A percentile compares a stretch with the other conserved stretches of the same genome.
Evolutionary conservation across 2,329 filamentous ascomycete species (phyloP).

Genomic region (Zymoseptoria tritici): DNA sequence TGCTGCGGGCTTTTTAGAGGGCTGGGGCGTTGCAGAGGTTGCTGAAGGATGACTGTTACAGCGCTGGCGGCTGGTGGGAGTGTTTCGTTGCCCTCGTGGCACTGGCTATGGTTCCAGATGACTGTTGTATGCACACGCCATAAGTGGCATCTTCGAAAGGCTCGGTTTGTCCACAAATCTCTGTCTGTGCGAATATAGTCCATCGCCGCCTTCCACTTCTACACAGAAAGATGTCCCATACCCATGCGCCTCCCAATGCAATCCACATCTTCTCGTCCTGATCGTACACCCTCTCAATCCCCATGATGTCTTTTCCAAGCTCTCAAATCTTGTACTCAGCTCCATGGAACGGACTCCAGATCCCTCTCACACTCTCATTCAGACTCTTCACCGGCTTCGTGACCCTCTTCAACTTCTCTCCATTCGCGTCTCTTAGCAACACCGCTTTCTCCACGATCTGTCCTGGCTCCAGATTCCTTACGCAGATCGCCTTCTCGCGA

Average conservation of each 20-base stretch:
- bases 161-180: background rate
- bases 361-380: constrained; percentile 58
- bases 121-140: background rate
- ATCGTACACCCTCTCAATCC: background rate
- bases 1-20: background rate
- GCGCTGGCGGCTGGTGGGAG: background rate
- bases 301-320: background rate
- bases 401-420: constrained; percentile 60
- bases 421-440: constrained; percentile 64
- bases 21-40: background rate
- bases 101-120: background rate
- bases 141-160: background rate
- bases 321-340: constrained; percentile 44
- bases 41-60: background rate
- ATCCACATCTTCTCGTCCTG: background rate
- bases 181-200: background rate
- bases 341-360: constrained; percentile 58
- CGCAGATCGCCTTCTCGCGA: constrained; percentile 74
- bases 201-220: background rate
- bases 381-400: constrained; percentile 53
- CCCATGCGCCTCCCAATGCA: constrained; percentile 7
- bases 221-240: background rate
- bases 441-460: constrained; percentile 76
- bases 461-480: constrained; percentile 72
- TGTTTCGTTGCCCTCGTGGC: background rate